phyloP scores from a whole-genome alignment of 176 grass and related monocot species.

The Triticum dicoccoides region DNA sequence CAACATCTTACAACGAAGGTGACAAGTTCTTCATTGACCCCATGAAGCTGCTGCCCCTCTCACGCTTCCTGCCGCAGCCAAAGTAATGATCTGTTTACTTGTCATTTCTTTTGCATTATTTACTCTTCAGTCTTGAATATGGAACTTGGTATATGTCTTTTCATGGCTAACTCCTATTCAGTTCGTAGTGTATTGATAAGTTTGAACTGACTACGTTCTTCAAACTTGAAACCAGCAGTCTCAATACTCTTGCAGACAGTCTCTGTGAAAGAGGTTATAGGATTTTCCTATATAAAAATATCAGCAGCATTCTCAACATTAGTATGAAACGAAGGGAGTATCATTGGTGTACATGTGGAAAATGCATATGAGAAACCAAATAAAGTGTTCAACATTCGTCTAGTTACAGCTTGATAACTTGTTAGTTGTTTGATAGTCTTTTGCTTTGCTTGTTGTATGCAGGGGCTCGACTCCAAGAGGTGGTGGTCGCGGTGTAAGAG shows the following conservation, averaged over 20 bases:
- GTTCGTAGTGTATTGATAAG: background rate
- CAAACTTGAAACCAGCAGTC: background rate
- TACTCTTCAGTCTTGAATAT: background rate
- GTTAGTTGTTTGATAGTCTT: background rate
- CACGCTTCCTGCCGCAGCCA: constrained; percentile 82
- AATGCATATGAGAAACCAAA: constrained; percentile 1
- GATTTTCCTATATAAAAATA: too few species aligned
- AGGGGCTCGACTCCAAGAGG: constrained; percentile 74
- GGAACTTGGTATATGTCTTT: background rate
- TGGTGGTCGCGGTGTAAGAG: constrained; percentile 58
- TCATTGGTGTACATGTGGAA: background rate
- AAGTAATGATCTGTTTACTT: constrained; percentile 52
- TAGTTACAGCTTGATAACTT: background rate
- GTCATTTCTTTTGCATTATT: background rate
- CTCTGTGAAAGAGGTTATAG: background rate
- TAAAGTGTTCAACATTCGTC: background rate
- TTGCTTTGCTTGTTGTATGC: constrained; percentile 25
- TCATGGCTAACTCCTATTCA: background rate
- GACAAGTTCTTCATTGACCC: constrained; percentile 96
- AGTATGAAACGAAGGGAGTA: too few species aligned
- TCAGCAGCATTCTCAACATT: too few species aligned
- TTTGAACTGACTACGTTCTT: background rate
- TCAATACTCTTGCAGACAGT: background rate
- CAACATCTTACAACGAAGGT: constrained; percentile 64
- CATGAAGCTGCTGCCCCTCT: constrained; percentile 79